These are phyloP conservation scores for Lineolata rhizophorae DNA, from an alignment of 495 filamentous ascomycete species.

Conservation along the genomic window DNA sequence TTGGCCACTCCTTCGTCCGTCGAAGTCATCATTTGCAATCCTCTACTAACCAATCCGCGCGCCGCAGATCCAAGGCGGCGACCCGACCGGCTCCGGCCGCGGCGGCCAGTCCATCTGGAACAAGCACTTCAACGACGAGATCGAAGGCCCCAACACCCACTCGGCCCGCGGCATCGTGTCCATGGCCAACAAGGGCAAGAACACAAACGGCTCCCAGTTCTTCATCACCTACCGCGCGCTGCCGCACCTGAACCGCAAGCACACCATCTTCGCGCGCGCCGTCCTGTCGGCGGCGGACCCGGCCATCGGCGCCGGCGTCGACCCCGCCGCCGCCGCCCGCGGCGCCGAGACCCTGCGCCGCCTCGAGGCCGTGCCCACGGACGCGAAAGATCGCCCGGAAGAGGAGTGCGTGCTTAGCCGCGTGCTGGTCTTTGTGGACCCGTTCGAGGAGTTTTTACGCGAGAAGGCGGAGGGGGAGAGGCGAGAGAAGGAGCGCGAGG, in stretches of 20 bases:
- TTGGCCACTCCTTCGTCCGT: too few relatives aligned
- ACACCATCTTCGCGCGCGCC: constrained; percentile 83
- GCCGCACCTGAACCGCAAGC: constrained; percentile 75
- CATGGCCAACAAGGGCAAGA: constrained; percentile 94
- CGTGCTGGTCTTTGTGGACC: constrained; percentile 75
- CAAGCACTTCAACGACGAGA: constrained; percentile 78
- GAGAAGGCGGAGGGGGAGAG: constrained; percentile 28
- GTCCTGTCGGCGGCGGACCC: too few relatives aligned
- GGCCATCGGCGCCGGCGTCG: too few relatives aligned
- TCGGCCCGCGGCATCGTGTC: constrained; percentile 43
- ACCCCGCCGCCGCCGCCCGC: too few relatives aligned
- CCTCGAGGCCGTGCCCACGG: constrained; percentile 51
- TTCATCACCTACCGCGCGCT: constrained; percentile 76
- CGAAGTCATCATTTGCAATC: too few relatives aligned
- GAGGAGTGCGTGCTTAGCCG: constrained; percentile 59
- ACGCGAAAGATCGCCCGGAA: constrained; percentile 43
- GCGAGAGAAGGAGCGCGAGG: constrained; percentile 17
- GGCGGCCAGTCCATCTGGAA: constrained; percentile 81
- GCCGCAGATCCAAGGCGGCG: constrained; percentile 94
- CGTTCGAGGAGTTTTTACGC: constrained; percentile 78
- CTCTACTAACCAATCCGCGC: too few relatives aligned
- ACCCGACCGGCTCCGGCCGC: constrained; percentile 73
- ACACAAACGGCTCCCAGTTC: constrained; percentile 89
- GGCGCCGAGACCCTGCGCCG: constrained; percentile 41
- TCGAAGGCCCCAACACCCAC: constrained; percentile 70